phyloP scores from a whole-genome alignment of 129 eudicot genomes.

The Solidago caesia region DNA sequence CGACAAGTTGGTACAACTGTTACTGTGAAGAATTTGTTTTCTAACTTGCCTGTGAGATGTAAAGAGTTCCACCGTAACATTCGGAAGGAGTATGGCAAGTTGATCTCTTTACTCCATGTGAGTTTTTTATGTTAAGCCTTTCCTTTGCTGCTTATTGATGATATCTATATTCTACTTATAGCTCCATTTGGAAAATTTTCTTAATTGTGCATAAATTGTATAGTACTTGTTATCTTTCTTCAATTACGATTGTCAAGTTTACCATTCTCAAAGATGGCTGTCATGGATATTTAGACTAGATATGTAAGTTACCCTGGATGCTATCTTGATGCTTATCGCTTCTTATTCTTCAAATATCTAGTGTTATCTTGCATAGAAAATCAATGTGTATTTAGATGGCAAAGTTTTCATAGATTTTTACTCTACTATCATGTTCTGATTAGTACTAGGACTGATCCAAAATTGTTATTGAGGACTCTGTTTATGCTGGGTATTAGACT shows the following conservation, averaged over 20 bases:
- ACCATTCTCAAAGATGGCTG: too few species aligned
- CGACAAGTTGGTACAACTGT: slow-evolving; percentile 94
- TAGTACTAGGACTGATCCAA: not conserved
- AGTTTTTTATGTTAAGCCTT: slow-evolving; percentile 32
- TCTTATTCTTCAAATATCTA: not conserved
- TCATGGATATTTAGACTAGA: too few species aligned
- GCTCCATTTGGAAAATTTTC: slow-evolving; percentile 1
- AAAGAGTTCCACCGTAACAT: slow-evolving; percentile 89
- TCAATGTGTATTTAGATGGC: slow-evolving; percentile 3
- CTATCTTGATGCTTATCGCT: slow-evolving; percentile 10
- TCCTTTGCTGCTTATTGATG: slow-evolving; percentile 7
- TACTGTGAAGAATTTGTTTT: slow-evolving; percentile 80
- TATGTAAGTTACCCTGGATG: not conserved
- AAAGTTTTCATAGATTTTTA: not conserved
- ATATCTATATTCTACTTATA: not conserved
- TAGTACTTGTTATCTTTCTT: slow-evolving; percentile 7
- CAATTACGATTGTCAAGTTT: not conserved
- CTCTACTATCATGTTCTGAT: slow-evolving; percentile 12
- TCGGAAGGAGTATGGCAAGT: slow-evolving; percentile 93
- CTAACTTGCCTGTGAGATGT: slow-evolving; percentile 85
- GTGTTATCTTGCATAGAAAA: slow-evolving; percentile 1
- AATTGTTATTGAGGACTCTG: not conserved
- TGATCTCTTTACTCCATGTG: slow-evolving; percentile 80
- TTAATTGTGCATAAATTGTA: not conserved
- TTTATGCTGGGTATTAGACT: not conserved